Evolutionary conservation across 2,329 filamentous ascomycete species (phyloP), one percentile per base, ranked within the genome.

Genomic region (Drechslerella dactyloides): DNA sequence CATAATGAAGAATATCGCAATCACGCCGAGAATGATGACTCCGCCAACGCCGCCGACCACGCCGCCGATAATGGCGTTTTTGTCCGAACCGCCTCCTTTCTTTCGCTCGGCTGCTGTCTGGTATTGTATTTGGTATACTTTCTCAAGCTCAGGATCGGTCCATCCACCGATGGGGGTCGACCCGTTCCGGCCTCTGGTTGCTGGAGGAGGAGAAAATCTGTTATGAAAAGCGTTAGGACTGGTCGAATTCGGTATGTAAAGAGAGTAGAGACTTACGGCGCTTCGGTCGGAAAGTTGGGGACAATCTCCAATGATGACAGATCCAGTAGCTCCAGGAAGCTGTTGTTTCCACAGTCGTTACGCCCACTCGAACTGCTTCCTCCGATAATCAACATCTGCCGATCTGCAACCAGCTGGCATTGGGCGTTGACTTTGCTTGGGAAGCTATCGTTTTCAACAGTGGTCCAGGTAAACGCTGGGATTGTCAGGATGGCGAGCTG

Each of bases 331-430:
- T 53, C 50, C 1, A 53, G 11, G 7, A 53, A 30, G 17, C 19
- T 53, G 30, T 72, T 72, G 17, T 51, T 35, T n/a, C 68, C 68
- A 33, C 68, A 72, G n/a, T 72, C 68, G 8, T 55, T 55, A 17
- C 27, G 56, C 10, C 62, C 51, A 21, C 57, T 58, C 8, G 68
- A 72, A 19, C 68, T 72, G 19, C 68, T 54, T 6, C 69, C 69
- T 17, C 69, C 69, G 17, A 73, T 51, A 15, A 73, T 73, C 19
- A 73, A 42, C 69, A 73, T 73, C 30, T 73, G 69, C 15, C 69
- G 69, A 4, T 50, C 44, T n/a, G 61, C 69, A 8, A 37, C 57
- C 21, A 73, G 69, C 13, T 62, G 61, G 27, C 69, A 73, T 52
- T 73, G 69, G 15, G 69, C 69, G 53, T 73, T 40, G 13, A 66